A percentile compares a stretch with the other conserved stretches of the same genome.
These are phyloP conservation scores for Exobasidium rhododendri DNA, from an alignment of 1,284 basidiomycete species.

Conservation along the genomic window DNA sequence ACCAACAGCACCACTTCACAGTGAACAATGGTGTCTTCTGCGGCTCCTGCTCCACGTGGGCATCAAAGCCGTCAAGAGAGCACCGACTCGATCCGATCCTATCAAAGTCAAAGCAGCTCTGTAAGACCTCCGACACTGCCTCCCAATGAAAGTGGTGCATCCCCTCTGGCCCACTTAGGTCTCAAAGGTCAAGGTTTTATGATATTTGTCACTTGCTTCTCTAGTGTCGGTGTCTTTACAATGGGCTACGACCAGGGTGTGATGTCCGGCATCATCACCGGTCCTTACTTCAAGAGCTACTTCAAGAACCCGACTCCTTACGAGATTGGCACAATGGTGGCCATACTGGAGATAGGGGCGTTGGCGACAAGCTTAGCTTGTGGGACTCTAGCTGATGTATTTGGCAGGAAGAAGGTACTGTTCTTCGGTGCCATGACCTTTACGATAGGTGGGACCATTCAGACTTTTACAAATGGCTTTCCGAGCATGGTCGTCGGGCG, in stretches of 20 bases:
- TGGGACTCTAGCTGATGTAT: constrained; percentile 78
- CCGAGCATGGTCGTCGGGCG: constrained; percentile 82
- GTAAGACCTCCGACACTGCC: not conserved
- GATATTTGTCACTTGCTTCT: constrained; percentile 65
- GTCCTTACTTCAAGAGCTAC: constrained; percentile 74
- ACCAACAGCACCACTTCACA: too few species aligned
- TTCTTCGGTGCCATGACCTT: constrained; percentile 83
- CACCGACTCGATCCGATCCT: not conserved
- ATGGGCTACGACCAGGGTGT: constrained; percentile 60
- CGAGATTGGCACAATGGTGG: constrained; percentile 71
- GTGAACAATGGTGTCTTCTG: too few species aligned
- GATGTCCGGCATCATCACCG: constrained; percentile 81
- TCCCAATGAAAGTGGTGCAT: constrained; percentile 22
- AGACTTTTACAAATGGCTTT: constrained; percentile 82
- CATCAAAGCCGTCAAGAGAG: not conserved
- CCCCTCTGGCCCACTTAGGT: constrained; percentile 38
- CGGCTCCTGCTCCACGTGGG: too few species aligned
- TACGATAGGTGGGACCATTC: constrained; percentile 80
- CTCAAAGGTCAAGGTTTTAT: constrained; percentile 47
- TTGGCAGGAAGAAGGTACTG: constrained; percentile 82
- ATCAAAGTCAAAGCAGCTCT: not conserved
- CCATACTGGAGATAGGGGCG: constrained; percentile 82
- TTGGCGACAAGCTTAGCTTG: constrained; percentile 75
- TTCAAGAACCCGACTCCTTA: constrained; percentile 63
- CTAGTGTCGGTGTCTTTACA: constrained; percentile 81